Conservation (phyloP, 2,329 filamentous ascomycete species). For the Rutstroemia sp. region DNA sequence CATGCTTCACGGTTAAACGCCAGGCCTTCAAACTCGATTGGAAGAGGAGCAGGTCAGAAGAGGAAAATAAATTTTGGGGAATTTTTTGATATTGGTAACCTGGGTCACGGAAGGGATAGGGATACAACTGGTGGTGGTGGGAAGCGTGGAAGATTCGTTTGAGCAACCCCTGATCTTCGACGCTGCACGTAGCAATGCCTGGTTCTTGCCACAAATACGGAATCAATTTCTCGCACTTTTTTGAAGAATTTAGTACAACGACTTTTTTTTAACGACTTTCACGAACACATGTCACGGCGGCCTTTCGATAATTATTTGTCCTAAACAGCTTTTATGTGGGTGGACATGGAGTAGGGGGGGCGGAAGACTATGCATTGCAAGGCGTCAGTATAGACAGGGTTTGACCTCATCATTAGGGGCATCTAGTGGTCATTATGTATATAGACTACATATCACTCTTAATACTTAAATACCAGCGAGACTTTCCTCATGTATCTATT, state of each 20-base stretch:
- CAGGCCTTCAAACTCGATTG: slow-evolving; percentile 33
- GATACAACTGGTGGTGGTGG: slow-evolving; percentile 38
- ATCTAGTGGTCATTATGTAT: slow-evolving; percentile 5
- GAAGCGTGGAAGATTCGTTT: slow-evolving; percentile 30
- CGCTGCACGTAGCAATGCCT: slow-evolving; percentile 1
- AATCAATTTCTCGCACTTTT: background rate
- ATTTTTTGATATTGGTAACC: slow-evolving; percentile 63
- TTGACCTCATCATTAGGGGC: slow-evolving; percentile 3
- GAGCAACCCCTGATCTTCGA: slow-evolving; percentile 7
- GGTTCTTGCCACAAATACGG: background rate
- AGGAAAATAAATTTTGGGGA: slow-evolving; percentile 66
- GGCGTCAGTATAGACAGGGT: slow-evolving; percentile 3
- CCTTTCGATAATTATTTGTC: slow-evolving; percentile 3
- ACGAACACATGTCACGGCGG: slow-evolving; percentile 3
- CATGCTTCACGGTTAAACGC: slow-evolving; percentile 19
- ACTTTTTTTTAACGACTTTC: slow-evolving; percentile 8
- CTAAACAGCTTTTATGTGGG: slow-evolving; percentile 8
- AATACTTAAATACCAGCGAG: background rate
- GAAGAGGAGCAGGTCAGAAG: slow-evolving; percentile 62
- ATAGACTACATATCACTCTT: slow-evolving; percentile 2
- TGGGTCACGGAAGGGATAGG: slow-evolving; percentile 59
- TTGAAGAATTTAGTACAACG: background rate
- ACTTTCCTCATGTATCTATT: background rate
- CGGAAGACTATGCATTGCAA: slow-evolving; percentile 6
- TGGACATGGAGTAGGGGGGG: slow-evolving; percentile 5